phyloP scores from a whole-genome alignment of 2,329 filamentous ascomycete genomes.

The Coleophoma cylindrospora region DNA sequence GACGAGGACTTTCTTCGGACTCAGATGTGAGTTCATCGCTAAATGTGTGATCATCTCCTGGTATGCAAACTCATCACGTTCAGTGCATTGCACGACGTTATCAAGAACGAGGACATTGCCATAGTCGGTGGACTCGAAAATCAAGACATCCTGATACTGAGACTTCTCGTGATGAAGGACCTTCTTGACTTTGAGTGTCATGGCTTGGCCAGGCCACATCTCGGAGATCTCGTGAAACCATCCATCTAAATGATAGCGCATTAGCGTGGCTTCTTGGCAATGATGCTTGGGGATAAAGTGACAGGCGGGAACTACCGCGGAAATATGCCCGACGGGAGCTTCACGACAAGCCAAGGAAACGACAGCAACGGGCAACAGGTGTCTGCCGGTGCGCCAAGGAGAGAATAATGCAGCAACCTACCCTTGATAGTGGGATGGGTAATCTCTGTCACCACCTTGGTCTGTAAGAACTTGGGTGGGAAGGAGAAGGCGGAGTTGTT shows the following conservation, averaged over 20 bases:
- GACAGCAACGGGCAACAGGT: constrained; percentile 7
- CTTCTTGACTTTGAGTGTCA: constrained; percentile 97
- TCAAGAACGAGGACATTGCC: constrained; percentile 94
- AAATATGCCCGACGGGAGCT: no score
- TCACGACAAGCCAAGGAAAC: no score
- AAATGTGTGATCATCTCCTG: constrained; percentile 99
- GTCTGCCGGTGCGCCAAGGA: constrained; percentile 5
- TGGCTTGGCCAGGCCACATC: constrained; percentile 99
- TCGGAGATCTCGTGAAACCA: constrained; percentile 99
- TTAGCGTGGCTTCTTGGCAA: background rate
- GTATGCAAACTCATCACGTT: constrained; percentile 98
- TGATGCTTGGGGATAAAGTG: background rate
- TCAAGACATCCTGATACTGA: constrained; percentile 97
- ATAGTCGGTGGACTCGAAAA: constrained; percentile 97
- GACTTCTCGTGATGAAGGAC: constrained; percentile 98
- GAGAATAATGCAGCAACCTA: constrained; percentile 28
- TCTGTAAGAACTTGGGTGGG: no score
- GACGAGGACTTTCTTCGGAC: constrained; percentile 97
- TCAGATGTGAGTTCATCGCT: constrained; percentile 96
- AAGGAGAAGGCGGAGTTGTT: no score
- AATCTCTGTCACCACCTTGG: constrained; percentile 40
- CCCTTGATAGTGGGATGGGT: constrained; percentile 54
- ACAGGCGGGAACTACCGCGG: no score
- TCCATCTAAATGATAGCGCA: constrained; percentile 64
- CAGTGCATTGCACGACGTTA: constrained; percentile 98